Base-by-base conservation (phyloP, 768 basidiomycete genomes). In the Pholiota molesta region DNA sequence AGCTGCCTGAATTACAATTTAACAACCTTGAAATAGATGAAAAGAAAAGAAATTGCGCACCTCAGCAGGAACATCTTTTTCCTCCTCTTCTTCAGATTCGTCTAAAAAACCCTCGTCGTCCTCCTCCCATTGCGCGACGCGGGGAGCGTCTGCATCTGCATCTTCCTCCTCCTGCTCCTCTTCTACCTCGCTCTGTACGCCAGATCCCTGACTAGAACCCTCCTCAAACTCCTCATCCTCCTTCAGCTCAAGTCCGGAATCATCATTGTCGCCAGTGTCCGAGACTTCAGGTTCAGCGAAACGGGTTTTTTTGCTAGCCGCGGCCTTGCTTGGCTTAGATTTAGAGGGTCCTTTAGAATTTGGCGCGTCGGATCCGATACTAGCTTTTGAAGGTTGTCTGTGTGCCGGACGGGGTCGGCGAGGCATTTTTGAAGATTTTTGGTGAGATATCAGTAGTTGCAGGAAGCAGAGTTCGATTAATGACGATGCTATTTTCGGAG, bases 61-160 rank as follows among this genome's bases (percentile, higher is more conserved):
- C 42, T 67, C 65, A 28, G 63, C 64, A 51, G 61, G 37, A 29
- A 52, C 33, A 19, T 31, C 31, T 33, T 0, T 29, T 29, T 37
- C 39, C 19, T 49, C 33, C 26, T 64, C 53, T 11, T 29, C 55
- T 37, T 51, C 58, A 6, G 47, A 52, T 26, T 68, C 67, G 23
- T 73, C 68, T 19, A 62, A 47, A 55, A 61, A 61, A 33, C 57
- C 60, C 11, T 69, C 68, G 37, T 78, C 77, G 2, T 75, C 79
- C 17, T 65, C 78, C 72, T 69, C 74, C 86, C 87, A 90, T 66
- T 85, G 86, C 14, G 80, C 82, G 28, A 87, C 76, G n/a, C 87
- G 78, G 8, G 86, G 85, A 1, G 76, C 78, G 68, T 89, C 87
- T 5, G 74, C 71, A 59, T 81, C 79, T 11, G 71, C 75, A 19